Base-by-base conservation (phyloP, 176 grass and related monocot genomes). In the Zea mays region DNA sequence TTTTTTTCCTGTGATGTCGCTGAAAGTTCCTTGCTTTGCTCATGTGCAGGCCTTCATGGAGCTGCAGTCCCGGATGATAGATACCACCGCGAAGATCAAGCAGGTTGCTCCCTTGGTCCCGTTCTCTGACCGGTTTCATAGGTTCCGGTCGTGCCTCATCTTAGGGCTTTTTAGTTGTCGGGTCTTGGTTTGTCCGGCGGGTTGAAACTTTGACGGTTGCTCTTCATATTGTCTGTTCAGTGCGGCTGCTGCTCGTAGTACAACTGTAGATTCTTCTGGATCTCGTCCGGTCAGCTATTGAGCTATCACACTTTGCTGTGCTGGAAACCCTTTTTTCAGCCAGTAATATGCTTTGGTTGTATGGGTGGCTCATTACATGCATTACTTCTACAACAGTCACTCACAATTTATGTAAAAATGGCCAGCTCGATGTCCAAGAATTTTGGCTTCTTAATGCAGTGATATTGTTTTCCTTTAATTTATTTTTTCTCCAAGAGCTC, bases 71-170 rank as follows among this genome's bases (percentile, higher is more conserved):
- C 82, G 86, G 48, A 66, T 97, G 82, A 62, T 93, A 59, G 94
- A 97, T 70, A 79, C 76, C 7, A 91, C 91, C 35, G 88, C 81
- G 13, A 97, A 97, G 72, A 79, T 93, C 50, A 97, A 97, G 81
- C 94, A 97, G 86, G 94, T 93, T 49, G 4, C 50, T 56, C 11
- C 7, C 6, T 13, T 62, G 62, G 59, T n/a, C 38, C 54, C 38
- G 7, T 64, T 69, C 4, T 11, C 38, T 65, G 14, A 3, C 38
- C 21, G 20, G 15, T 64, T 78, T 48, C 61, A 36, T 49, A 60
- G 16, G 21, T 78, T 65, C 10, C 3, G 7, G 65, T 52, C 41
- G 45, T 52, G 60, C 17, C 60, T 39, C 67, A 27, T 57, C 38
- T 62, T 51, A 55, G 40, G n/a, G 52, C 37, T 44, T 43, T 54